phyloP scores from a whole-genome alignment of 805 yeast species.

The Blastobotrys peoriensis region DNA sequence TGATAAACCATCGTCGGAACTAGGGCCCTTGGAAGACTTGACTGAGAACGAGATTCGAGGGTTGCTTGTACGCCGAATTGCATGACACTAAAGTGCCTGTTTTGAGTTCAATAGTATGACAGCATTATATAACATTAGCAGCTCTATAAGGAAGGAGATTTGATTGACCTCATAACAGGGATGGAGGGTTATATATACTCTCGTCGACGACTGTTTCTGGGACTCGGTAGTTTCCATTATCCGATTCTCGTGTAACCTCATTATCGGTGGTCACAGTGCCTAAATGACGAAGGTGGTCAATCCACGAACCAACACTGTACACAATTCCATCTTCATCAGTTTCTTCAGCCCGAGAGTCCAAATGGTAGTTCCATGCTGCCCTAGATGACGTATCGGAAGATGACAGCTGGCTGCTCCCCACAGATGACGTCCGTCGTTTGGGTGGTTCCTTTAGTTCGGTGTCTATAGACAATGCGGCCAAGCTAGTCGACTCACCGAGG shows the following conservation, averaged over 20 bases:
- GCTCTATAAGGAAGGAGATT: too few relatives aligned
- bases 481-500: neutral
- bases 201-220: neutral
- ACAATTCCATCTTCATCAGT: conserved; percentile 22
- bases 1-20: neutral
- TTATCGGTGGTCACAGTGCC: conserved; percentile 1
- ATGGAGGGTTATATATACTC: neutral
- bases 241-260: neutral
- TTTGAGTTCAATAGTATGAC: too few relatives aligned
- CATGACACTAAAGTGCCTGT: too few relatives aligned
- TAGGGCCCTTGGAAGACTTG: neutral
- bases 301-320: conserved; percentile 15
- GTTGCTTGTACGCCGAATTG: neutral
- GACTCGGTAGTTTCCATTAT: neutral
- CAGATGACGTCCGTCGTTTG: neutral
- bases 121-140: too few relatives aligned
- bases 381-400: neutral
- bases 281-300: conserved; percentile 20
- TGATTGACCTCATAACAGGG: neutral
- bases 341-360: conserved; percentile 12
- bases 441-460: too few relatives aligned
- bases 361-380: conserved; percentile 20
- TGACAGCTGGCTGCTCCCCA: neutral
- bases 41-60: neutral
- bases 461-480: conserved; percentile 1